Base-by-base conservation (phyloP, 2,329 filamentous ascomycete genomes). In the Monosporascus cannonballus region DNA sequence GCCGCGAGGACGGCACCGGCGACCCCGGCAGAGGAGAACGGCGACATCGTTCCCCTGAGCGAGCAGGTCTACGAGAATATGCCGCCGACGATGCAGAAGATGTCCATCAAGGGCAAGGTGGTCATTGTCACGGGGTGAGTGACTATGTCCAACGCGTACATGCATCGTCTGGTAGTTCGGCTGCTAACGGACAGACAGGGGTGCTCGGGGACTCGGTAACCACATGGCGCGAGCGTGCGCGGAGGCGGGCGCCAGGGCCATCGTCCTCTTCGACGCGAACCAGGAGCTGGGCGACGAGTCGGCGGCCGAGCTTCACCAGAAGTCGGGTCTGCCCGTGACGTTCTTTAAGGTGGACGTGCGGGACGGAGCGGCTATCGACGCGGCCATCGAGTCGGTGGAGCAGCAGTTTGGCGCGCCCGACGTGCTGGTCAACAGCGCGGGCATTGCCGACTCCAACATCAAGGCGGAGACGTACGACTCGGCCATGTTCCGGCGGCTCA, bases 381-480 rank as follows among this genome's bases (percentile, higher is more conserved):
- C 84, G 51, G 85, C 86, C 22, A 84, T 91, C 50, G 76, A 83
- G 57, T 78, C 82, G 53, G 81, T 89, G 41, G 80, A 83, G 44
- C 76, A 83, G 55, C 76, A 84, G 56, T 87, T 85, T 61, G 88
- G 88, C 50, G 75, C 79, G 11, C 81, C 89, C 14, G 85, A 92
- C 64, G 83, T 90, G 34, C 76, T 92, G n/a, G 79, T 92, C 73
- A 90, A 90, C 74, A 85, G 86, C 48, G 88, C 88, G 46, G 87
- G 88, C 67, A 90, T 92, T 58, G 87, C 87, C 58, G 87, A 91
- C 69, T 90, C 87, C 68, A 91, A 91, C 78, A 88, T 91, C 75
- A 87, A 87, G 70, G 87, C 87, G 48, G 88, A 91, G 77, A 83
- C 77, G 20, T 91, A 92, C 73, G 83, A 89, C 66, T 78, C 81